Evolutionary conservation across 2,329 filamentous ascomycete species (phyloP), one percentile per base, ranked within the genome.

Genomic region (Emmonsia crescens): DNA sequence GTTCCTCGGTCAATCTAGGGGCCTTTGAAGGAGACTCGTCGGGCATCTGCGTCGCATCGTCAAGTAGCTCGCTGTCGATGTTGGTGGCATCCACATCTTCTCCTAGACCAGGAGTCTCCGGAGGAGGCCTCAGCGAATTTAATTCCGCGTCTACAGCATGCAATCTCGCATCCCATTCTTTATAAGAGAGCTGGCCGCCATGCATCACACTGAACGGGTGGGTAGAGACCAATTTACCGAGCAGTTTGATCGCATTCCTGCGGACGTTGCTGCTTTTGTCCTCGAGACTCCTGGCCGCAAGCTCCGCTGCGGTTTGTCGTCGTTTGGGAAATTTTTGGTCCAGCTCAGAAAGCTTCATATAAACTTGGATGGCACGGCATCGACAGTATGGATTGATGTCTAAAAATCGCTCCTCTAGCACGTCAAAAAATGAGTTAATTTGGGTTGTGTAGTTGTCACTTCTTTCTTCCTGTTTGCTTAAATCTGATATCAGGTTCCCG

Each of bases 251-350:
- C 2, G 94, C 92, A 72, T 97, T 97, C 62, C 92, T 85, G 64
- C 94, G 84, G 38, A 99, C 94, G 69, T 97, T 96, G 75, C 94
- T 99, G 77, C 93, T 97, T 80, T 96, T 97, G 77, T 99, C 95
- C 74, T 96, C 90, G 2, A 99, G 80, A 73, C 93, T 97, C 68
- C 89, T 85, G 61, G 89, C 87, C 0, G 94, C 92, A 31, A 96
- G 80, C 72, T 96, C 91, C 1, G 93, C 89, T 3, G 88, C 93
- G 70, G 84, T 88, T 73, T 96, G 92, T 63, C 94, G 83, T 61
- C 92, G 84, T 76, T 96, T 96, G 44, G 92, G 91, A 69, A 95
- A 96, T 72, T 97, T 97, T 66, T 93, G 90, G 55, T 96, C 91
- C n/a, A 97, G 81, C 62, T 96, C 91, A 69, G 92, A 96, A 14